A percentile compares a stretch with the other conserved stretches of the same genome.
Evolutionary conservation across 164 flowering plant species (phyloP).

Genomic region (Euptelea pleiosperma): DNA sequence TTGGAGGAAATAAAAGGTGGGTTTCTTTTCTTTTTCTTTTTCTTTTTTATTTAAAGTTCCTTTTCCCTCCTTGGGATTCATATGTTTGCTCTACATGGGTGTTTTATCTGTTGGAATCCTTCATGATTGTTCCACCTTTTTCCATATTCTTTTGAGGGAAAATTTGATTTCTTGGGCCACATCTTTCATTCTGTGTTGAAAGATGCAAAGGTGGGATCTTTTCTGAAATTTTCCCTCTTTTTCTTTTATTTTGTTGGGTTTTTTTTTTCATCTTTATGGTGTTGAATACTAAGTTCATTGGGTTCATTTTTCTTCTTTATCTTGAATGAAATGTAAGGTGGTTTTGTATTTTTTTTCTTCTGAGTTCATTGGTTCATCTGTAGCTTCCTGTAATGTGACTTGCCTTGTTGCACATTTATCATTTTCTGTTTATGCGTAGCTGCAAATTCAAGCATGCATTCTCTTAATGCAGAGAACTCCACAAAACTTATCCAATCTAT

Average conservation of each 20-base stretch:
- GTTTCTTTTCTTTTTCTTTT: constrained; percentile 41
- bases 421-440: not conserved
- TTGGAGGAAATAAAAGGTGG: constrained; percentile 88
- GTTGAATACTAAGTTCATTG: not conserved
- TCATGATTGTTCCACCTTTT: not conserved
- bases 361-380: not conserved
- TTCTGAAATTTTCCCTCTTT: not conserved
- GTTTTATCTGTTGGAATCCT: constrained; percentile 26
- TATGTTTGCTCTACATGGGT: no score
- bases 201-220: not conserved
- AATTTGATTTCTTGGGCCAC: constrained; percentile 1
- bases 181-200: no score
- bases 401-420: not conserved
- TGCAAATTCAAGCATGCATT: not conserved
- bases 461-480: constrained; percentile 65
- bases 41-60: constrained; percentile 56
- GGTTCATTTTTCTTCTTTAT: not conserved
- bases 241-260: not conserved
- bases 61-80: no score
- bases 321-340: no score
- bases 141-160: constrained; percentile 1
- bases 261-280: not conserved
- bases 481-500: constrained; percentile 70
- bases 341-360: no score
- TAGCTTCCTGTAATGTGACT: no score